Percentiles rank a stretch among this genome's conserved stretches.
These are phyloP conservation scores for Rubroboletus pulcherrimus DNA, from an alignment of 768 basidiomycete species.

Conservation along the genomic window DNA sequence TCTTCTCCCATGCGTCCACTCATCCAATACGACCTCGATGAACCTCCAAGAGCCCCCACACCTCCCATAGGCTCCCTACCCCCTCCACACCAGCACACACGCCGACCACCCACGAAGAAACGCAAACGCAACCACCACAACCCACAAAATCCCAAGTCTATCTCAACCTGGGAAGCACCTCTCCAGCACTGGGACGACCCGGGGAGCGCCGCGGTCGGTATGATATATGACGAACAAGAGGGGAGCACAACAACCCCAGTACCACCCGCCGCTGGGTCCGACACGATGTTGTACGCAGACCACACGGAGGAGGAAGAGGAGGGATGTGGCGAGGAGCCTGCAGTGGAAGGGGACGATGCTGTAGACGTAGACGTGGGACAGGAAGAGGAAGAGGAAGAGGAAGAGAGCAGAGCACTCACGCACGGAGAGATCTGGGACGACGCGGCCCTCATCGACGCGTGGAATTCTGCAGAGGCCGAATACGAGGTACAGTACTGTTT, in stretches of 20 bases:
- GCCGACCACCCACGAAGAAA: conserved; percentile 48
- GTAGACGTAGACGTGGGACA: conserved; percentile 35
- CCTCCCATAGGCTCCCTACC: background rate
- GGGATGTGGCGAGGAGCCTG: conserved; percentile 21
- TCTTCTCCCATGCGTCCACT: conserved; percentile 25
- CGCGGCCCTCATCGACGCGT: conserved; percentile 75
- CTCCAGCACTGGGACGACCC: conserved; percentile 47
- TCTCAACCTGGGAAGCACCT: conserved; percentile 7
- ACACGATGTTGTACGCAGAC: conserved; percentile 1
- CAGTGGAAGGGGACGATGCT: conserved; percentile 17
- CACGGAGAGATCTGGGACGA: conserved; percentile 85
- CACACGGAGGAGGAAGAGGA: conserved; percentile 17
- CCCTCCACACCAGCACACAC: background rate
- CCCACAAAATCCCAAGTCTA: background rate
- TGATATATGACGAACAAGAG: conserved; percentile 33
- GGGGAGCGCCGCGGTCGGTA: conserved; percentile 18
- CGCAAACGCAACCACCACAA: conserved; percentile 34
- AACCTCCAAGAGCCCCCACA: background rate
- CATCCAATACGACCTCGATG: conserved; percentile 28
- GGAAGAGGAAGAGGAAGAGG: conserved; percentile 32
- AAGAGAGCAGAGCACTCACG: conserved; percentile 61
- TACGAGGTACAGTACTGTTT: conserved; percentile 49
- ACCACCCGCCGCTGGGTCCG: background rate
- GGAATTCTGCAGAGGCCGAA: conserved; percentile 81
- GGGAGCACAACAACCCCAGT: background rate